Evolutionary conservation across 2,329 filamentous ascomycete genomes (phyloP), one percentile per base, ranked within the genome.

Genomic region (Aspergillus sp.): DNA sequence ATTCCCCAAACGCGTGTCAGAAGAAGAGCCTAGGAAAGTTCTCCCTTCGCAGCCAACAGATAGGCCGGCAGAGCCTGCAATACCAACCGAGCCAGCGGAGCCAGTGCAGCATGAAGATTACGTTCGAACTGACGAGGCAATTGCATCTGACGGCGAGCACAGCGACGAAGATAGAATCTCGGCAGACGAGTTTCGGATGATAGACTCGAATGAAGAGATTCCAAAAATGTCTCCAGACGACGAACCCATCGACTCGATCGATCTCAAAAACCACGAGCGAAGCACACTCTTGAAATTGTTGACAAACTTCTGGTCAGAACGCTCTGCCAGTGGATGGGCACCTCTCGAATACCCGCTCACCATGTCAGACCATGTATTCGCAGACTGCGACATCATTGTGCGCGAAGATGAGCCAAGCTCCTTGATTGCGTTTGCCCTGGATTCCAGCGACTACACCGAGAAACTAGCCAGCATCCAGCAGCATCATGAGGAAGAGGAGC

Each of bases 321-420:
- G 93, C 46, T 97, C 93, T 43, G 89, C 94, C 20, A 96, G 90
- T 66, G 90, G 91, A 33, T 98, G 93, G 93, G 80, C 86, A 5
- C 82, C 86, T 19, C 78, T 98, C 17, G 93, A 98, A 47, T 98
- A 98, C 60, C 94, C 94, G 3, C 80, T 97, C 53, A 86, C 82
- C 55, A 76, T 85, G 41, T 88, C 85, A 13, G 93, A 98, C 64
- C 93, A 98, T 66, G 90, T 98, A 43, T 97, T 97, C 71, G 87
- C 90, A 46, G 90, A 98, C 69, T 95, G 90, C 7, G 89, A 98
- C 65, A 90, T 98, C 53, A 95, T 98, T 57, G 90, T 98, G 33
- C 84, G 93, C 35, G 93, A 98, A 68, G 93, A 98, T 65, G 93
- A 98, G 69, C 93, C 93, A 2, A 96, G 90, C 61, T 97, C 93